Conservation (phyloP, 768 basidiomycete species). For the Trametes cubensis region DNA sequence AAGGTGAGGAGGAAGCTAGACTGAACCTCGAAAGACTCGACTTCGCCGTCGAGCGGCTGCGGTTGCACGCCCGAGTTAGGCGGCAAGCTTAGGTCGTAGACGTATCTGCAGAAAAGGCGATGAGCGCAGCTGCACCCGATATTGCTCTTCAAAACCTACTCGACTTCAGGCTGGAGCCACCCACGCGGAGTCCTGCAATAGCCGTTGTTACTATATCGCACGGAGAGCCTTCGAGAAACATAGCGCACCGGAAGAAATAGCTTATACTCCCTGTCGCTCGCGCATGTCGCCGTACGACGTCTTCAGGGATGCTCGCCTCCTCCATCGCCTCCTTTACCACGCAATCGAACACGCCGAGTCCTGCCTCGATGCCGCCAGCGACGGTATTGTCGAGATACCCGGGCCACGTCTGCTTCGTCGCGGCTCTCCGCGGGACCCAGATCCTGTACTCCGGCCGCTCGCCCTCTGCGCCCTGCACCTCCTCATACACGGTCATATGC, state of each 20-base stretch:
- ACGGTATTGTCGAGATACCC: constrained; percentile 88
- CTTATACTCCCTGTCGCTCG: constrained; percentile 70
- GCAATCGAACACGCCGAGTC: constrained; percentile 69
- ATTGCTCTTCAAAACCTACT: too few relatives aligned
- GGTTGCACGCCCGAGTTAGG: constrained; percentile 52
- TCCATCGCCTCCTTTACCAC: constrained; percentile 92
- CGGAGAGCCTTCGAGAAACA: not conserved
- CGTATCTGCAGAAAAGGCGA: constrained; percentile 52
- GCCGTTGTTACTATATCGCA: not conserved
- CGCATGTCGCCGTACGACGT: constrained; percentile 61
- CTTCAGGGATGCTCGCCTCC: constrained; percentile 80
- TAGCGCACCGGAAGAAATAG: constrained; percentile 73
- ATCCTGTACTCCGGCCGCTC: constrained; percentile 45
- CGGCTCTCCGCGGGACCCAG: constrained; percentile 87
- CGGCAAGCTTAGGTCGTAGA: constrained; percentile 82
- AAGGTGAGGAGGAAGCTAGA: not conserved
- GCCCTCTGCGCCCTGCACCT: constrained; percentile 42
- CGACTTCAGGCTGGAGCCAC: constrained; percentile 86
- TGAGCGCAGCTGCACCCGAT: too few relatives aligned
- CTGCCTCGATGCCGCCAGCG: constrained; percentile 89
- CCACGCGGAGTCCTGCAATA: constrained; percentile 56
- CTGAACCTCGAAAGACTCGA: constrained; percentile 85
- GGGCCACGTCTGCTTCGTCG: constrained; percentile 91
- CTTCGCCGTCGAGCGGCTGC: constrained; percentile 86
- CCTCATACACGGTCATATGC: constrained; percentile 80